A percentile compares a stretch with the other conserved stretches of the same genome.
phyloP scores from a whole-genome alignment of 225 moss, liverwort and hornwort genomes.

The Bryum argenteum region DNA sequence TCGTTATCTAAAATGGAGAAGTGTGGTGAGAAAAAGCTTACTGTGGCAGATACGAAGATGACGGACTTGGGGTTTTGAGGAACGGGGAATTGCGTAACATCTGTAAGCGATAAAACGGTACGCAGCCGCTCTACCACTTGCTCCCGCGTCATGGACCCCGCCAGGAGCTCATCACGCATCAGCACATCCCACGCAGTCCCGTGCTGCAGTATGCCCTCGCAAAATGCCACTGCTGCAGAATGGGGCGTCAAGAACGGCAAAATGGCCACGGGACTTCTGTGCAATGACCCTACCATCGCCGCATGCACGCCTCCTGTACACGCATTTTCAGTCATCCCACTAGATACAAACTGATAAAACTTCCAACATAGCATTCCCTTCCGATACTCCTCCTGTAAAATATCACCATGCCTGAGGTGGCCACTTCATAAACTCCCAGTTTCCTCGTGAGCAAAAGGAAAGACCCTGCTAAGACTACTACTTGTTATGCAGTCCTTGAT shows the following conservation, averaged over 20 bases:
- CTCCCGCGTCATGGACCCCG: conserved; percentile 80
- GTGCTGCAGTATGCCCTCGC: conserved; percentile 93
- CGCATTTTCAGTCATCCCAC: neutral
- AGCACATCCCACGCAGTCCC: conserved; percentile 98
- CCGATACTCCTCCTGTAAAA: no score
- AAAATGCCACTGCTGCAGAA: conserved; percentile 97
- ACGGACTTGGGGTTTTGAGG: conserved; percentile 79
- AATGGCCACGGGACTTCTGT: conserved; percentile 77
- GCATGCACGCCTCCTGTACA: conserved; percentile 94
- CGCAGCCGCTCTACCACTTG: conserved; percentile 88
- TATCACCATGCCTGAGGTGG: no score
- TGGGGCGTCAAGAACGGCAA: conserved; percentile 90
- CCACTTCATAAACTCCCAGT: no score
- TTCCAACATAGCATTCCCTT: no score
- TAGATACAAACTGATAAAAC: conserved; percentile 1
- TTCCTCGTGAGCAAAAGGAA: no score
- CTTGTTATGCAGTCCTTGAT: neutral
- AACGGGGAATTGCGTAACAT: conserved; percentile 89
- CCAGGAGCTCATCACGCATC: conserved; percentile 78
- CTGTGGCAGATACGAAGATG: conserved; percentile 95
- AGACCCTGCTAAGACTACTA: no score
- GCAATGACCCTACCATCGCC: conserved; percentile 96
- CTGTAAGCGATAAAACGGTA: conserved; percentile 82
- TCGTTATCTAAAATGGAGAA: no score
- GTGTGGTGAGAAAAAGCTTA: conserved; percentile 34